Conservation (phyloP, 768 basidiomycete species). For the Hypholoma fasciculare region DNA sequence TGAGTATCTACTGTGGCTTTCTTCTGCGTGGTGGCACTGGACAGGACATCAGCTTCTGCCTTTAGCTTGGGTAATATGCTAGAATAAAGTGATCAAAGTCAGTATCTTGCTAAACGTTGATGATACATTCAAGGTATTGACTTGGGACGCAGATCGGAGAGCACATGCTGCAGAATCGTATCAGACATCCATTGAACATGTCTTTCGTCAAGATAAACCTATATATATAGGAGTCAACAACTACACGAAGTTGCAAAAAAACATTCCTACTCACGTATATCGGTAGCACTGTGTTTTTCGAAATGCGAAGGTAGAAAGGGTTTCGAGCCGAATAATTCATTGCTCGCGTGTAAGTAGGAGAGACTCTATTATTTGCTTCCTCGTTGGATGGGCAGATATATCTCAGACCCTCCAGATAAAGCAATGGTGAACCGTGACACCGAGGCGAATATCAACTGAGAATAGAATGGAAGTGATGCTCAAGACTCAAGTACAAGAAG, state of each 20-base stretch:
- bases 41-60: slow-evolving; percentile 51
- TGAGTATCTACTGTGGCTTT: slow-evolving; percentile 80
- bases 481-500: too few relatives aligned
- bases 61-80: slow-evolving; percentile 71
- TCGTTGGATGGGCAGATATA: too few relatives aligned
- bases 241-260: not conserved
- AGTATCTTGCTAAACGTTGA: not conserved
- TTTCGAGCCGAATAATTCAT: slow-evolving; percentile 78
- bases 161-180: slow-evolving; percentile 71
- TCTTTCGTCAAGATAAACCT: slow-evolving; percentile 87
- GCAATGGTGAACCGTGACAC: too few relatives aligned
- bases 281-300: slow-evolving; percentile 71
- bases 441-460: too few relatives aligned
- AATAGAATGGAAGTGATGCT: too few relatives aligned
- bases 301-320: slow-evolving; percentile 81
- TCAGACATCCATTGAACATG: slow-evolving; percentile 95
- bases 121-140: slow-evolving; percentile 19
- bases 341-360: not conserved
- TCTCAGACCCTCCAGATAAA: too few relatives aligned
- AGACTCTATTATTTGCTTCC: too few relatives aligned
- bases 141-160: slow-evolving; percentile 79
- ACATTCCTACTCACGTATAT: slow-evolving; percentile 56
- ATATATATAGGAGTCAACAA: slow-evolving; percentile 3
- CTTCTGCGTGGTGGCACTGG: slow-evolving; percentile 47
- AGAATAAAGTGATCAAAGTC: not conserved